These are phyloP conservation scores for Arabis hirsuta DNA, from an alignment of 345 rosid species.

Conservation along the genomic window DNA sequence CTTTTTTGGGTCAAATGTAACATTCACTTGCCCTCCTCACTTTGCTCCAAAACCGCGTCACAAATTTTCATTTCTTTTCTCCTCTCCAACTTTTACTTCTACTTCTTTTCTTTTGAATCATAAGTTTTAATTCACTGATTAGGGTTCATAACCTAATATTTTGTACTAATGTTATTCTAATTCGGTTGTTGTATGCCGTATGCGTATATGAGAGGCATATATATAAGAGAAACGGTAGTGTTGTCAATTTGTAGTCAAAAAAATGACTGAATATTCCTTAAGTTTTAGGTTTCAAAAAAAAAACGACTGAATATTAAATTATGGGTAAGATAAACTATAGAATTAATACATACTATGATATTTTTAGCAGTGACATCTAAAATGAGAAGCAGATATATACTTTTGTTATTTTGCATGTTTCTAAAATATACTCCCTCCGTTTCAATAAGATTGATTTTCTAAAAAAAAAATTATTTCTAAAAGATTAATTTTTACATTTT, in stretches of 20 bases:
- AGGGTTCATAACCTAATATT: not conserved
- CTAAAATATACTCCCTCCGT: no score
- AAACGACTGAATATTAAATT: not conserved
- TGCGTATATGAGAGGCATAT: no score
- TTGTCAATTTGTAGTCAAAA: not conserved
- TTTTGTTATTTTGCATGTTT: no score
- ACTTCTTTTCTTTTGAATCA: not conserved
- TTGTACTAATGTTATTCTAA: not conserved
- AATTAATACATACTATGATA: not conserved
- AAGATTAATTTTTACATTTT: no score
- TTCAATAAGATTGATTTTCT: no score
- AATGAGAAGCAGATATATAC: no score
- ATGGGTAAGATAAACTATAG: not conserved
- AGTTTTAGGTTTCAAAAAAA: no score
- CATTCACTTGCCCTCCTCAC: conserved; percentile 35
- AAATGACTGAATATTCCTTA: not conserved
- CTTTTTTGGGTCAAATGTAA: conserved; percentile 30
- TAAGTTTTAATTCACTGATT: not conserved
- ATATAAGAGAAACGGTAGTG: not conserved
- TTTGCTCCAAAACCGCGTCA: conserved; percentile 40
- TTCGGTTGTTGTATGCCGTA: no score
- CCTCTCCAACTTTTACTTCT: not conserved
- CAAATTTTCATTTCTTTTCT: not conserved
- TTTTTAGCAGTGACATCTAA: not conserved
- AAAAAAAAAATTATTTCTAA: no score